Evolutionary conservation across 148 eudicot species (phyloP), one percentile per base, ranked within the genome.

Genomic region (Bassia scoparia): DNA sequence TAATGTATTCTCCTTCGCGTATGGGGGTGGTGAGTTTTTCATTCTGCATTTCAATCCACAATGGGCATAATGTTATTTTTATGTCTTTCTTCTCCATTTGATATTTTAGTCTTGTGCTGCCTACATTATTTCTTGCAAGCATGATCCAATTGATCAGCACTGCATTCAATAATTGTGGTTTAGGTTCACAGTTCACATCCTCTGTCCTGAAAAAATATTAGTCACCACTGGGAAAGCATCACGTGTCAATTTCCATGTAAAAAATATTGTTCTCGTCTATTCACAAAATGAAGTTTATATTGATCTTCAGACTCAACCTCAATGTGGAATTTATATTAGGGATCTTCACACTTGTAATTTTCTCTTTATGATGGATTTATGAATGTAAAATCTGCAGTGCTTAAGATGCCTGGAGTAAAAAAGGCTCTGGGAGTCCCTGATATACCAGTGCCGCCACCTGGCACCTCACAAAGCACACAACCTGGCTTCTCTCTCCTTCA

Each of bases 1-100:
- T 35, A 95, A 91, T 84, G 18, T 89, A 16, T 95, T 91, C 85
- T 91, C 97, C 21, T 92, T 95, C 59, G 65, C 82, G 10, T 95
- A 95, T 68, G 97, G 97, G 76, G 56, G 85, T 65, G 90, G 98
- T 89, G 73, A 81, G 92, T 77, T 77, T 20, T 55, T 46, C n/a
- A 35, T 43, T n/a, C n/a, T 67, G 29, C 31, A 61, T 58, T 62
- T 69, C 27, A 15, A n/a, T 48, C 24, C 6, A 56, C 77, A 14
- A 34, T 30, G 8, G 29, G 37, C 58, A 46, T 26, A 16, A 17
- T 18, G 34, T 27, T 0, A 4, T 50, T n/a, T 48, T 66, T 12
- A 16, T 13, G 38, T 52, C 24, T 12, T 21, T 37, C 2, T 20
- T 26, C 58, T 33, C 62, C 15, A 31, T 14, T 56, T 16, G 17